These are phyloP conservation scores for Chrysoporthe cubensis DNA, from an alignment of 2,329 filamentous ascomycete species.

Conservation along the genomic window DNA sequence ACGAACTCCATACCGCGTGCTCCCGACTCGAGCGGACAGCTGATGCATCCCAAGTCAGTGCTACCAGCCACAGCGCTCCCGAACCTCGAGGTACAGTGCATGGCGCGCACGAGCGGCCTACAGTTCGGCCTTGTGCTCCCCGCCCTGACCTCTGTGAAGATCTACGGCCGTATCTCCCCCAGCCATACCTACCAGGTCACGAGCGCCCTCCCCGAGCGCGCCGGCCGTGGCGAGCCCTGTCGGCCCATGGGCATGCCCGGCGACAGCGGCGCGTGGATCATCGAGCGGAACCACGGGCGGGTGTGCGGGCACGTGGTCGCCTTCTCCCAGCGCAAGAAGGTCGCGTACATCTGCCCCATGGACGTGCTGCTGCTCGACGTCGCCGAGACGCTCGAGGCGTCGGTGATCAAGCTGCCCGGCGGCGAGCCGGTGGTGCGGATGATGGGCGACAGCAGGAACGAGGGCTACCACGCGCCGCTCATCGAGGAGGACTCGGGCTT, in stretches of 20 bases:
- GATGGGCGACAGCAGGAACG: slow-evolving; percentile 54
- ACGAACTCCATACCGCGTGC: slow-evolving; percentile 68
- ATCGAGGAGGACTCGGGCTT: slow-evolving; percentile 6
- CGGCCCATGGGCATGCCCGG: slow-evolving; percentile 72
- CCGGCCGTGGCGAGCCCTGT: slow-evolving; percentile 29
- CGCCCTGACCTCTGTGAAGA: slow-evolving; percentile 81
- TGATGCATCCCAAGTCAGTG: slow-evolving; percentile 60
- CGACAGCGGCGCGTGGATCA: slow-evolving; percentile 91
- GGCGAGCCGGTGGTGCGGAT: slow-evolving; percentile 48
- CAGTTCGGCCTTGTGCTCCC: slow-evolving; percentile 78
- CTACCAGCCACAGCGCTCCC: slow-evolving; percentile 66
- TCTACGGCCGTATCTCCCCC: slow-evolving; percentile 81
- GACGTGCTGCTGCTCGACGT: slow-evolving; percentile 87
- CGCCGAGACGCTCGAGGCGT: slow-evolving; percentile 73
- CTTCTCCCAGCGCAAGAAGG: slow-evolving; percentile 77
- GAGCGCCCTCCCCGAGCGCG: slow-evolving; percentile 38
- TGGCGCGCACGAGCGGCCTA: slow-evolving; percentile 83
- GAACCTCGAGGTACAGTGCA: slow-evolving; percentile 81
- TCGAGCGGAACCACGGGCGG: slow-evolving; percentile 76
- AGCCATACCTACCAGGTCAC: slow-evolving; percentile 70
- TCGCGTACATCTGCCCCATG: slow-evolving; percentile 96
- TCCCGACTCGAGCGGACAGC: slow-evolving; percentile 33
- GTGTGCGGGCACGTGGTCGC: slow-evolving; percentile 91
- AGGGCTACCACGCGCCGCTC: slow-evolving; percentile 65
- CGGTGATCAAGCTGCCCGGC: slow-evolving; percentile 72